Evolutionary conservation across 352 stramenopile species (phyloP), one percentile per base, ranked within the genome.

Genomic region (Albugo laibachii): DNA sequence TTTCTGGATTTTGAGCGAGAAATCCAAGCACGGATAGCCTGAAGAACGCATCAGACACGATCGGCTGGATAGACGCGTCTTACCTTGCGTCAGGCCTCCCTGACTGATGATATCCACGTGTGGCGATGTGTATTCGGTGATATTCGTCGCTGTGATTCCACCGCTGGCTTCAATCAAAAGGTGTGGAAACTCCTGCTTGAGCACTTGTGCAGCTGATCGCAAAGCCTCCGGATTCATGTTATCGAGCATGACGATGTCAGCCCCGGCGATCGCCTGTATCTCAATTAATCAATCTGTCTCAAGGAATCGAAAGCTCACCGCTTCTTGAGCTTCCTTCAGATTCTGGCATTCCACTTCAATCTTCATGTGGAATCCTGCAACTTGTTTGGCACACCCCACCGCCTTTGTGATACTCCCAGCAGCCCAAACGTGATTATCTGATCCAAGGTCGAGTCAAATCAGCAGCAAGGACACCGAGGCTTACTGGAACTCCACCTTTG

Each of bases 231-330:
- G 92, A 55, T 81, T 69, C 66, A 97, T 98, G 69, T 99, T 99
- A 71, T 99, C 95, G 14, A 99, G 70, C 95, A 99, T 99, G 24
- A 98, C 80, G 59, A 99, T 94, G 55, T 97, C 74, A 24, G 76
- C 76, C 11, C 76, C 76, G 3, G 70, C 76, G 1, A 40, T 73
- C 21, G 76, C 71, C 66, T 78, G 53, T 14, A 27, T 34, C 18
- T 55, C 14, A 58, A 38, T 12, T 50, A 2, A 21, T 31, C 15
- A 11, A 13, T 8, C 8, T 35, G 5, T 41, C 13, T 5, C 4
- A 15, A 1, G 21, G 40, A 49, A 12, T 24, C 2, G 16, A 14
- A 10, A 13, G 48, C 62, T 21, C 50, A 78, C 83, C 13, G 94
- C 94, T 62, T 98, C 91, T 14, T 95, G 50, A 12, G 87, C 93